Conservation (phyloP, 768 basidiomycete genomes). For the Brasilioporus rufonigricans region DNA sequence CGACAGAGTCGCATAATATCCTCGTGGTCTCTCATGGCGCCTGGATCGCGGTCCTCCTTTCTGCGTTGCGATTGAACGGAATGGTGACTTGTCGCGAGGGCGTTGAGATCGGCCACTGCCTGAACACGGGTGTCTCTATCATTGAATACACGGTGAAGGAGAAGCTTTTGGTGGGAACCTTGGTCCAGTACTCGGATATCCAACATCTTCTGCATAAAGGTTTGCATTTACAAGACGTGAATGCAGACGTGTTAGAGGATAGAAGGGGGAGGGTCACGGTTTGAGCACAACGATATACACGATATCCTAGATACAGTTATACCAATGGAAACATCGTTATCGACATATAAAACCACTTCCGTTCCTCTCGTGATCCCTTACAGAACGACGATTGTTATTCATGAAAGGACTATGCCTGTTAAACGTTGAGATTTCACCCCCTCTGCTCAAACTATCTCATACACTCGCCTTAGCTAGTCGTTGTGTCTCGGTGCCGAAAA, state of each 20-base stretch:
- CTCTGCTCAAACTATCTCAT: neutral
- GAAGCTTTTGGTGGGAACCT: constrained; percentile 28
- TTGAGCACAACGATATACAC: neutral
- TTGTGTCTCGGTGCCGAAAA: neutral
- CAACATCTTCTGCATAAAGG: constrained; percentile 44
- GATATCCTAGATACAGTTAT: constrained; percentile 12
- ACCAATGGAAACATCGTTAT: constrained; percentile 2
- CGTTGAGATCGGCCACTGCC: constrained; percentile 22
- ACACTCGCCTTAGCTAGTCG: neutral
- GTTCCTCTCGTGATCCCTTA: neutral
- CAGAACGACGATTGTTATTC: neutral
- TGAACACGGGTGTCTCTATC: constrained; percentile 44
- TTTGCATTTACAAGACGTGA: constrained; percentile 39
- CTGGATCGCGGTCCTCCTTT: constrained; percentile 54
- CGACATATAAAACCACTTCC: neutral
- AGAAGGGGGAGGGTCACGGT: neutral
- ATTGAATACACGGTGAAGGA: constrained; percentile 47
- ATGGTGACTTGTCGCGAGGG: constrained; percentile 36
- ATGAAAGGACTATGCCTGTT: neutral
- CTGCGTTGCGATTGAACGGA: constrained; percentile 42
- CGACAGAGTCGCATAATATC: constrained; percentile 35
- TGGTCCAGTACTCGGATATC: constrained; percentile 55
- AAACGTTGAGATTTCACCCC: neutral
- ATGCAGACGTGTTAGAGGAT: constrained; percentile 46
- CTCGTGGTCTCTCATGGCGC: constrained; percentile 70